Evolutionary conservation across 2,329 filamentous ascomycete species (phyloP).

Genomic region (Dendrostoma leiphaemia): DNA sequence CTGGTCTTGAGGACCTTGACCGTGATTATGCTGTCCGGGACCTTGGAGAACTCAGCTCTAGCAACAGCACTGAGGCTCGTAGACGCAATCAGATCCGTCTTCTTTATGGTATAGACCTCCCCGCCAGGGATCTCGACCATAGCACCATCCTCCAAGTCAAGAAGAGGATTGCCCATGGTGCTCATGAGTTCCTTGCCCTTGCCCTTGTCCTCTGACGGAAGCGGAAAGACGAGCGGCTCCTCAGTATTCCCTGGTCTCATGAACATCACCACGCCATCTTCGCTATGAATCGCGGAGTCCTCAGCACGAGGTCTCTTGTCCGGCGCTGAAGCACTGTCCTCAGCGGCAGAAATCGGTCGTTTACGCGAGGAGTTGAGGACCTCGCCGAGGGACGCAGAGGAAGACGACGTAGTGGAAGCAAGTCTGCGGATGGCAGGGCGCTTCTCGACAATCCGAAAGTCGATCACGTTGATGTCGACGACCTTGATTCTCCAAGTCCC

Average conservation of each 20-base stretch:
- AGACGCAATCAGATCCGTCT: slow-evolving; percentile 54
- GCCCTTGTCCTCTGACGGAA: slow-evolving; percentile 43
- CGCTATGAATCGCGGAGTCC: slow-evolving; percentile 26
- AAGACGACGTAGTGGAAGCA: slow-evolving; percentile 28
- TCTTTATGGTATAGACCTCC: slow-evolving; percentile 55
- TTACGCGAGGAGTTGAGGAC: slow-evolving; percentile 48
- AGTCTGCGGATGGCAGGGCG: slow-evolving; percentile 37
- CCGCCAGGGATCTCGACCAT: slow-evolving; percentile 48
- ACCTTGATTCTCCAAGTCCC: slow-evolving; percentile 58
- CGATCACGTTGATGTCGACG: slow-evolving; percentile 47
- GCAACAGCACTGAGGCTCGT: slow-evolving; percentile 56
- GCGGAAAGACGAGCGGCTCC: slow-evolving; percentile 50
- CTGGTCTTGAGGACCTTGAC: slow-evolving; percentile 61
- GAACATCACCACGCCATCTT: slow-evolving; percentile 56
- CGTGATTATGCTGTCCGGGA: slow-evolving; percentile 54
- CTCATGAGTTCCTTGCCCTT: slow-evolving; percentile 39
- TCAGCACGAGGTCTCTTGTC: slow-evolving; percentile 41
- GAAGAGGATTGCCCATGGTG: slow-evolving; percentile 46
- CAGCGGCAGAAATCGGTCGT: slow-evolving; percentile 44
- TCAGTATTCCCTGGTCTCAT: slow-evolving; percentile 40
- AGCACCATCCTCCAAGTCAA: slow-evolving; percentile 49
- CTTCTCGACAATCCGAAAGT: slow-evolving; percentile 58
- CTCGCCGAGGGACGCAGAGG: slow-evolving; percentile 25
- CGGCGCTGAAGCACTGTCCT: slow-evolving; percentile 34
- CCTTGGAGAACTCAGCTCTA: slow-evolving; percentile 50